Base-by-base conservation (phyloP, 2,329 filamentous ascomycete genomes). In the Neoarthrinium moseri region DNA sequence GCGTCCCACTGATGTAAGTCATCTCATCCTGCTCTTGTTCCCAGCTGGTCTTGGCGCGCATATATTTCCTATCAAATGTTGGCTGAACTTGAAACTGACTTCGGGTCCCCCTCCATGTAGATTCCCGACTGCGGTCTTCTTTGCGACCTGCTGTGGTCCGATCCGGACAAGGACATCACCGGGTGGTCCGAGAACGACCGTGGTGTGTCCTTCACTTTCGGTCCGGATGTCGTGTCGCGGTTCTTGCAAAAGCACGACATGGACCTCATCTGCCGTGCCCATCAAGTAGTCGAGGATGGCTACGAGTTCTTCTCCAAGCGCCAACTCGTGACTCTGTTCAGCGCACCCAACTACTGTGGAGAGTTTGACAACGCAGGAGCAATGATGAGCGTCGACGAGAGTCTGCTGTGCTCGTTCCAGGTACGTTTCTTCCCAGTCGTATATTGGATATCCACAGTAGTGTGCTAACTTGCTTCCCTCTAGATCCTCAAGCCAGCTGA, bases 331-430 rank as follows among this genome's bases (percentile, higher is more conserved):
- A 99, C 94, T 47, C 78, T 99, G 48, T 99, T 99, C 78, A 96
- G 90, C 64, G 94, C 94, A 43, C 94, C 94, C 57, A 99, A 99
- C 76, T 99, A 99, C 78, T 99, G 92, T 63, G 92, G 92, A 70
- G 94, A 99, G 74, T 99, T 99, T 66, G 94, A 99, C 78, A 99
- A 99, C 65, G 92, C 92, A 43, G 94, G 94, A 67, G 94, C 94
- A 55, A 97, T 99, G 92, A 97, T 99, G 94, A 96, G 91, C 66
- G 94, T 99, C 30, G 94, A 97, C 67, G 94, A 97, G 79, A 96
- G 91, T 70, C 75, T 99, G 71, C 80, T 99, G 63, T 99, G 94
- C 80, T 96, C 91, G 53, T 99, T 99, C 86, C 94, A 97, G 88
- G 89, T 94, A 58, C 45, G 74, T 68, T 21, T 26, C 27, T 18